phyloP scores from a whole-genome alignment of 306 rosid species.

The Canavalia gladiata region DNA sequence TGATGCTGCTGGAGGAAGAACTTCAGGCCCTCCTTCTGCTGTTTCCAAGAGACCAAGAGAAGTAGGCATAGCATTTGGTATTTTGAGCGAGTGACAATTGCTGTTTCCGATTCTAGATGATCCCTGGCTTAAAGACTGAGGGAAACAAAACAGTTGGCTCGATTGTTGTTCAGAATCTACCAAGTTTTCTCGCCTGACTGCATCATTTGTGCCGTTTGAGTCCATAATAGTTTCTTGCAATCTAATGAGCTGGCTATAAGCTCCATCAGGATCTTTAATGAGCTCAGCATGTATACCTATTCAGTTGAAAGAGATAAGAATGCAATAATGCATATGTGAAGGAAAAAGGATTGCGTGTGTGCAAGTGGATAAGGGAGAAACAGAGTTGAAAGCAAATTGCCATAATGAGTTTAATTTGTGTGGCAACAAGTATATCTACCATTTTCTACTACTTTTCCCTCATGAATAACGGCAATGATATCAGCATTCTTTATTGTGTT shows the following conservation, averaged over 20 bases:
- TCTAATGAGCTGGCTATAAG: constrained; percentile 70
- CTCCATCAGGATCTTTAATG: constrained; percentile 66
- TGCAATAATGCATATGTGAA: constrained; percentile 7
- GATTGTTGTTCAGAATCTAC: constrained; percentile 53
- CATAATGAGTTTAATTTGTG: neutral
- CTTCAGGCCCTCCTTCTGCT: constrained; percentile 43
- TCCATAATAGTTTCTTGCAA: constrained; percentile 58
- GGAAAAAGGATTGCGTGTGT: constrained; percentile 17
- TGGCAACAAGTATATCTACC: constrained; percentile 52
- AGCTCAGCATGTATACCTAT: constrained; percentile 74
- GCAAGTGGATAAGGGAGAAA: neutral
- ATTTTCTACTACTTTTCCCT: constrained; percentile 68
- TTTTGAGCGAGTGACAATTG: constrained; percentile 54
- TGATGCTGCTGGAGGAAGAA: constrained; percentile 43
- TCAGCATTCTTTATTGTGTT: constrained; percentile 70
- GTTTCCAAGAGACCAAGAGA: neutral
- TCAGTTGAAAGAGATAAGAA: constrained; percentile 42
- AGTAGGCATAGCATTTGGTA: constrained; percentile 54
- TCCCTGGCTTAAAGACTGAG: constrained; percentile 57
- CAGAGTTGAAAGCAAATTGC: constrained; percentile 18
- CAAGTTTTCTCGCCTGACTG: constrained; percentile 45
- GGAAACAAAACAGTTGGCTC: constrained; percentile 50
- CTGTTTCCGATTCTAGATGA: constrained; percentile 67
- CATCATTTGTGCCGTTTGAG: constrained; percentile 50
- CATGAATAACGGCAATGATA: constrained; percentile 64